Base-by-base conservation (phyloP, 2,329 filamentous ascomycete genomes). In the Diplodia scrobiculata region DNA sequence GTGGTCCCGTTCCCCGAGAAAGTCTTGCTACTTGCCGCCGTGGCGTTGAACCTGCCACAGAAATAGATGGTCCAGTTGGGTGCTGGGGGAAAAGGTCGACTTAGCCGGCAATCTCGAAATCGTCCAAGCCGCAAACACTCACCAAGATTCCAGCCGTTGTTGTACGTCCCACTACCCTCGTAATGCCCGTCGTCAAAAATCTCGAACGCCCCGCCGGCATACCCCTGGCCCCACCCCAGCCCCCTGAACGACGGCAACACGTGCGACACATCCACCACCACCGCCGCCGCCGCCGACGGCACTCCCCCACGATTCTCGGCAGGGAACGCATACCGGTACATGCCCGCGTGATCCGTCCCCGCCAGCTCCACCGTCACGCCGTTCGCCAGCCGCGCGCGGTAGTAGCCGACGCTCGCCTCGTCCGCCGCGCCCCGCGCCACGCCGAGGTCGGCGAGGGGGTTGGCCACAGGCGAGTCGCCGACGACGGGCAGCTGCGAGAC, bases 231-330 rank as follows among this genome's bases (percentile, higher is more conserved):
- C 38, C 87, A 79, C 0, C 85, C 84, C 69, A 85, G 79, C 0
- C 86, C 85, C 41, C 87, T 80, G 66, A 83, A 88, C 1, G 86
- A 88, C 1, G 86, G 82, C 47, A 90, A 76, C n/a, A 78, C 74
- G 68, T 90, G 87, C 1, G 86, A 89, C 7, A 89, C 85, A 72
- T 90, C 87, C 5, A 88, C 84, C 17, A 89, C 71, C 50, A 84
- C 80, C 2, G 75, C 71, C 1, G 72, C 69, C 1, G 70, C 76
- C 47, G n/a, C 1, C n/a, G n/a, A 19, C n/a, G n/a, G 2, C n/a
- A 2, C 48, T 5, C 27, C 10, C 48, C 13, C 25, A 6, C 6
- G 3, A 2, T n/a, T 1, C 34, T 71, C 69, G 4, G 73, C 67
- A 0, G 86, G 84, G 65, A 89, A 90, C 0, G 76, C 81, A 69